Conservation (phyloP, 768 basidiomycete species). For the Leccinum subtestaceum region DNA sequence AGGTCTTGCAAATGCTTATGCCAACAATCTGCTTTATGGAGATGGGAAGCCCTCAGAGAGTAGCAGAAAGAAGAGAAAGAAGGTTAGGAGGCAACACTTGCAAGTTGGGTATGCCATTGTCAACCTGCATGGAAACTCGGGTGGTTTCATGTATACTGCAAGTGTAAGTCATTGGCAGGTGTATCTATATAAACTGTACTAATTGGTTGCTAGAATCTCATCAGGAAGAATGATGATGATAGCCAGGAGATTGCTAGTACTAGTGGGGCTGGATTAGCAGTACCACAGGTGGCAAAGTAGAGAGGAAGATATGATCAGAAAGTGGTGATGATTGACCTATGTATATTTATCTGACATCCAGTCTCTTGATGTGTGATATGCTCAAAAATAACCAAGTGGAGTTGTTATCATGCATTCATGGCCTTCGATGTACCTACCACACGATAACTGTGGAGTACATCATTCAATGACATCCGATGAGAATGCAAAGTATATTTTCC, state of each 20-base stretch:
- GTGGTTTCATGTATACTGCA: neutral
- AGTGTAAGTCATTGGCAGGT: neutral
- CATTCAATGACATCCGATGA: neutral
- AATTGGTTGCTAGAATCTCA: neutral
- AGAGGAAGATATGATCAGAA: neutral
- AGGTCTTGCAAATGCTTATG: neutral
- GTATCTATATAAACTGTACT: neutral
- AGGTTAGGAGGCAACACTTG: neutral
- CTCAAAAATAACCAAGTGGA: too few relatives aligned
- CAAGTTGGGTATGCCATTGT: neutral
- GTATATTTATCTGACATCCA: too few relatives aligned
- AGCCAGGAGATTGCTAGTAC: neutral
- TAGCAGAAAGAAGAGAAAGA: neutral
- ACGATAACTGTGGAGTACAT: neutral
- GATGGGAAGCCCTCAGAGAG: neutral
- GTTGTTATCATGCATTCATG: too few relatives aligned
- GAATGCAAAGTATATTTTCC: slow-evolving; percentile 11
- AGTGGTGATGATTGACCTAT: too few relatives aligned
- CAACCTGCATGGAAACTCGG: neutral
- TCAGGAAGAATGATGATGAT: neutral
- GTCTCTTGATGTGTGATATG: too few relatives aligned
- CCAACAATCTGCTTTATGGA: neutral
- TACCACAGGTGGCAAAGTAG: neutral
- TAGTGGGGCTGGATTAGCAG: too few relatives aligned
- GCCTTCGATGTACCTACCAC: neutral